A percentile compares a stretch with the other conserved stretches of the same genome.
Conservation (phyloP, 352 stramenopile species). For the Phytopythium chamaehyphon region DNA sequence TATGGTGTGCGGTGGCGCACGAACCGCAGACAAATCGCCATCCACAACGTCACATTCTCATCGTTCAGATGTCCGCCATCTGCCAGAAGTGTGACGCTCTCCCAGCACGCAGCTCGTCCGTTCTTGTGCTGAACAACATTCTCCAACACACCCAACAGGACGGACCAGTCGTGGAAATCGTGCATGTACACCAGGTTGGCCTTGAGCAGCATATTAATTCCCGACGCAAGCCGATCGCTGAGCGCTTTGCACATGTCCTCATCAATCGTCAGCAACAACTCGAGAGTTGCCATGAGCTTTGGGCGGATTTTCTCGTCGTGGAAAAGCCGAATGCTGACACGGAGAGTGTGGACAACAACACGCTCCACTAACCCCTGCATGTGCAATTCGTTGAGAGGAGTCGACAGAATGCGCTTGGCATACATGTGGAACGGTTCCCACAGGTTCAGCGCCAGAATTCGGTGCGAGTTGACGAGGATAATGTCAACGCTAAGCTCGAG, state of each 20-base stretch:
- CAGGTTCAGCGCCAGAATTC: constrained; percentile 62
- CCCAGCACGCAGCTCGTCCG: constrained; percentile 63
- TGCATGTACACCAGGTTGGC: constrained; percentile 88
- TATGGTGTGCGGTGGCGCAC: constrained; percentile 75
- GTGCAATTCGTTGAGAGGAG: constrained; percentile 61
- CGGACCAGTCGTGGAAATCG: constrained; percentile 75
- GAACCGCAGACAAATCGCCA: constrained; percentile 73
- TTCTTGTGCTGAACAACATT: constrained; percentile 80
- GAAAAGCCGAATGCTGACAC: constrained; percentile 83
- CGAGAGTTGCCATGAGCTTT: constrained; percentile 77
- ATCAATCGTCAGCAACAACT: constrained; percentile 72
- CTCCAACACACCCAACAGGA: constrained; percentile 68
- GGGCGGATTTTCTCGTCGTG: constrained; percentile 79
- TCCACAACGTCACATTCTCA: constrained; percentile 81
- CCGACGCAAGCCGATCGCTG: constrained; percentile 73
- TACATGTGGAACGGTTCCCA: constrained; percentile 84
- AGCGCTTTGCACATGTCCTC: constrained; percentile 78
- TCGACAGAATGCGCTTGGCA: constrained; percentile 70
- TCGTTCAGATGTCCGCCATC: constrained; percentile 71
- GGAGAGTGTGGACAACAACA: constrained; percentile 82
- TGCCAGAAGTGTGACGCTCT: constrained; percentile 67
- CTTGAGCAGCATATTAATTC: constrained; percentile 83
- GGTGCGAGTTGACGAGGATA: constrained; percentile 82
- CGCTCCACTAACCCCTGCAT: constrained; percentile 79
- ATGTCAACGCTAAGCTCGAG: constrained; percentile 81